Evolutionary conservation across 169 alveolate species (phyloP), one percentile per base, ranked within the genome.

Genomic region (Babesia bovis): DNA sequence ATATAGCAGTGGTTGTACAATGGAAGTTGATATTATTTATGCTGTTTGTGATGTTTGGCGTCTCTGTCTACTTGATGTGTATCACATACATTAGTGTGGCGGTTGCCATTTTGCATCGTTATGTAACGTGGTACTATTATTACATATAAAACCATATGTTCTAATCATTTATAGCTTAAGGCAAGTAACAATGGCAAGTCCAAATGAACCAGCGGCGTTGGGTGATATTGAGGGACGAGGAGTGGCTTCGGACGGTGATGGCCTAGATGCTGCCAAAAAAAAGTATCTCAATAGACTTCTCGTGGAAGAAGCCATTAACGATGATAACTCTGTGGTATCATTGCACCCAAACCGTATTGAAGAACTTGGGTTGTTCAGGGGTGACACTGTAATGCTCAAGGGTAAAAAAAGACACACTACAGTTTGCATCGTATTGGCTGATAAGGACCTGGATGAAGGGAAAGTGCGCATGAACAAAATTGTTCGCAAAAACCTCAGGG

Each of bases 331-430:
- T n/a, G 98, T 97, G 33, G 97, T 97, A 52, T 95, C 97, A 47
- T 84, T 98, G 77, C 93, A 97, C 52, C 97, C 98, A 45, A 94
- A 85, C 61, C 61, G 93, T 56, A 91, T 91, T 76, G 98, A 94
- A 58, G 99, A 97, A 83, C 90, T 98, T 68, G 96, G 96, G 76
- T 91, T 97, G 32, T 97, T 96, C 92, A 92, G 99, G 63, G 99
- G 99, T 23, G 99, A 97, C 82, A 96, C 99, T 12, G 98, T 97
- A 52, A 85, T 98, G 71, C 89, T 98, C 60, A 96, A 95, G 84
- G 99, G 99, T n/a, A 98, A 98, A 85, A 97, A 96, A 90, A 93
- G 99, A 38, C 97, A 94, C 74, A 97, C 97, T 69, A 98, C 99
- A 15, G 97, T 98, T 41, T 96, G 99, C 84, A 96, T 98, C 53